Conservation (phyloP, 352 stramenopile species). For the Chrysophaeum taylorii region DNA sequence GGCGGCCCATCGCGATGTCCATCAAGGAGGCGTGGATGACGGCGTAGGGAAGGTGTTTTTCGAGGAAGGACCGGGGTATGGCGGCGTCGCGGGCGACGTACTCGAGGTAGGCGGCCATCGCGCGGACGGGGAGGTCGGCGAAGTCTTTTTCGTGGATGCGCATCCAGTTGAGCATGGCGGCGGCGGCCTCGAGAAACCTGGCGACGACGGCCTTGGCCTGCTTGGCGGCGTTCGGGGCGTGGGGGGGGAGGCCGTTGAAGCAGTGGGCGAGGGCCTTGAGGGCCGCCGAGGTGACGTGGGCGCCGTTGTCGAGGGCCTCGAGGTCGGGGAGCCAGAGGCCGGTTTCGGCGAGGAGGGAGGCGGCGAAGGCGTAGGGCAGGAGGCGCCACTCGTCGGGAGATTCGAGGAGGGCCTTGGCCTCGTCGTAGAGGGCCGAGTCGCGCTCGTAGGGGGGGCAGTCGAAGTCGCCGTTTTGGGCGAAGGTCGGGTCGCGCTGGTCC, state of each 20-base stretch:
- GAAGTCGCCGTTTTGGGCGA: neutral
- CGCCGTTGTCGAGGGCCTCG: neutral
- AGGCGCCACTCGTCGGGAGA: neutral
- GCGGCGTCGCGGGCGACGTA: neutral
- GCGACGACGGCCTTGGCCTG: neutral
- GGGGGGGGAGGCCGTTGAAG: neutral
- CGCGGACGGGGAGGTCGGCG: neutral
- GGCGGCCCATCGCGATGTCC: constrained; percentile 10
- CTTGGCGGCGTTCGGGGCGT: neutral
- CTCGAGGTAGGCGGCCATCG: neutral
- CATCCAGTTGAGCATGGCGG: neutral
- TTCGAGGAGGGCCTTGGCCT: neutral
- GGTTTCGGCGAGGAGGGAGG: neutral
- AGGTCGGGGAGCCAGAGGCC: neutral
- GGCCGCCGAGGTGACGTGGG: neutral
- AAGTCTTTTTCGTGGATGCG: constrained; percentile 8
- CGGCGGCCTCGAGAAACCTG: neutral
- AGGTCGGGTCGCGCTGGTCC: neutral
- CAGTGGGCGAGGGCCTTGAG: neutral
- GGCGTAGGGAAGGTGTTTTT: constrained; percentile 1
- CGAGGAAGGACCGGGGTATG: constrained; percentile 1
- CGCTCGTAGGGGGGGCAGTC: neutral
- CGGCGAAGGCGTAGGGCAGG: neutral
- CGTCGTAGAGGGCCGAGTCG: neutral
- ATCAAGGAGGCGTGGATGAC: constrained; percentile 5